Evolutionary conservation across 805 yeast genomes (phyloP).

Genomic region (Wickerhamomyces mucosus): DNA sequence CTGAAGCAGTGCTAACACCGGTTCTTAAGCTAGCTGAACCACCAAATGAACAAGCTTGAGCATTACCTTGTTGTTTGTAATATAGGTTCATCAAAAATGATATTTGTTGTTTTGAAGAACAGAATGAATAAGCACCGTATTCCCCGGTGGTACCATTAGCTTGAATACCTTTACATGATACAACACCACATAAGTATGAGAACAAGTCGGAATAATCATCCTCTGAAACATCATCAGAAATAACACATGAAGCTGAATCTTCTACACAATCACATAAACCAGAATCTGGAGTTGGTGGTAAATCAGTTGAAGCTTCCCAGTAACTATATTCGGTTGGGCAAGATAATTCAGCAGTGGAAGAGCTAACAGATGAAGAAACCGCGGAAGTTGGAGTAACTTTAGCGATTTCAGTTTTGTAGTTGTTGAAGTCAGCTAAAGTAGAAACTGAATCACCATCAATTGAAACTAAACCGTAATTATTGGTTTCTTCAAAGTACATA

Average conservation of each 20-base stretch:
- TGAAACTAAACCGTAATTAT: conserved; percentile 66
- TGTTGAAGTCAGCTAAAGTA: conserved; percentile 54
- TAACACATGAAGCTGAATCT: conserved; percentile 48
- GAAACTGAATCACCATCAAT: conserved; percentile 36
- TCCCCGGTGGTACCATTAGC: conserved; percentile 55
- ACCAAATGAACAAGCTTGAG: conserved; percentile 51
- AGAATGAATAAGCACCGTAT: conserved; percentile 70
- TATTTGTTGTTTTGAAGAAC: conserved; percentile 55
- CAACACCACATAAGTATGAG: conserved; percentile 44
- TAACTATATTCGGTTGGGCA: conserved; percentile 50
- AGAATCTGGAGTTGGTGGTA: conserved; percentile 75
- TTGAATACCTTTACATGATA: conserved; percentile 51
- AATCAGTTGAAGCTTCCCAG: conserved; percentile 59
- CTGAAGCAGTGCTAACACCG: conserved; percentile 38
- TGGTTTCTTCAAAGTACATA: conserved; percentile 73
- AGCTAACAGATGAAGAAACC: conserved; percentile 27
- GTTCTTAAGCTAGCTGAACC: conserved; percentile 53
- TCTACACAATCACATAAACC: conserved; percentile 57
- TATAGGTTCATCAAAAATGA: conserved; percentile 58
- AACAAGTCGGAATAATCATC: conserved; percentile 55
- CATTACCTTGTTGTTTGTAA: conserved; percentile 38
- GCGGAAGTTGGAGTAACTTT: conserved; percentile 44
- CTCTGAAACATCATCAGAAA: conserved; percentile 39
- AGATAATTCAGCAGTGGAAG: conserved; percentile 36
- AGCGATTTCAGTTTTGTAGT: conserved; percentile 52